Percentiles rank a stretch among this genome's conserved stretches.
Conservation (phyloP, 2,329 filamentous ascomycete species). For the Colletotrichum liaoningense region DNA sequence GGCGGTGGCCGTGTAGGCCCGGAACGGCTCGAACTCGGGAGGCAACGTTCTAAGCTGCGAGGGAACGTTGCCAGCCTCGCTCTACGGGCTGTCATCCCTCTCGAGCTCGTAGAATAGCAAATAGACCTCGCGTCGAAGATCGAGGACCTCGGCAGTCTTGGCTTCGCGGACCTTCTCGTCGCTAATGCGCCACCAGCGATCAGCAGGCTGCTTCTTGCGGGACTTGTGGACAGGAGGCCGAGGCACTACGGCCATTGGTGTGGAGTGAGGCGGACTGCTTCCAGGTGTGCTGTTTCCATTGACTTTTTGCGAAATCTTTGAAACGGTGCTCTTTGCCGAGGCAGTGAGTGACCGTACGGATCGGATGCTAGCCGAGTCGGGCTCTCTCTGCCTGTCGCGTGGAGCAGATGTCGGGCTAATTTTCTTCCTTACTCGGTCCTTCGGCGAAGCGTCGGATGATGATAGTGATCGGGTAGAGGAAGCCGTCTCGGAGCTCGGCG, state of each 20-base stretch:
- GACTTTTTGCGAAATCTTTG: constrained; percentile 55
- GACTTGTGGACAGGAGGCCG: constrained; percentile 46
- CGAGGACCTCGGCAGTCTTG: constrained; percentile 89
- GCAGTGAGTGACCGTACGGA: constrained; percentile 69
- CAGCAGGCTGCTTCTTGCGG: constrained; percentile 67
- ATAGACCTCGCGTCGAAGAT: constrained; percentile 97
- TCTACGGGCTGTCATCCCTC: constrained; percentile 46
- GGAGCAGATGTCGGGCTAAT: constrained; percentile 36
- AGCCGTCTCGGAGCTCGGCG: constrained; percentile 48
- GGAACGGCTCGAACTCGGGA: constrained; percentile 19
- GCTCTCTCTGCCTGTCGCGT: constrained; percentile 53
- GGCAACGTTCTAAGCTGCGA: constrained; percentile 21
- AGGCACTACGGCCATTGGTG: constrained; percentile 38
- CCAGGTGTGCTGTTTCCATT: constrained; percentile 37
- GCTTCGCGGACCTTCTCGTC: constrained; percentile 97
- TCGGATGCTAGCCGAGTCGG: constrained; percentile 63
- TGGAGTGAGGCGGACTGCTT: constrained; percentile 37
- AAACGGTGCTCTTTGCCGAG: constrained; percentile 66
- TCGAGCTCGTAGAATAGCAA: constrained; percentile 95
- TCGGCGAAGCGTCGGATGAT: constrained; percentile 41
- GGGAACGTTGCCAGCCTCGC: constrained; percentile 35
- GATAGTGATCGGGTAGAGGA: constrained; percentile 53
- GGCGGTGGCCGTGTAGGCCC: constrained; percentile 11
- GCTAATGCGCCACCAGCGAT: constrained; percentile 97
- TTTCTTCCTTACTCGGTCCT: constrained; percentile 34